Conservation (phyloP, 345 rosid genomes). For the Noccaea caerulescens region DNA sequence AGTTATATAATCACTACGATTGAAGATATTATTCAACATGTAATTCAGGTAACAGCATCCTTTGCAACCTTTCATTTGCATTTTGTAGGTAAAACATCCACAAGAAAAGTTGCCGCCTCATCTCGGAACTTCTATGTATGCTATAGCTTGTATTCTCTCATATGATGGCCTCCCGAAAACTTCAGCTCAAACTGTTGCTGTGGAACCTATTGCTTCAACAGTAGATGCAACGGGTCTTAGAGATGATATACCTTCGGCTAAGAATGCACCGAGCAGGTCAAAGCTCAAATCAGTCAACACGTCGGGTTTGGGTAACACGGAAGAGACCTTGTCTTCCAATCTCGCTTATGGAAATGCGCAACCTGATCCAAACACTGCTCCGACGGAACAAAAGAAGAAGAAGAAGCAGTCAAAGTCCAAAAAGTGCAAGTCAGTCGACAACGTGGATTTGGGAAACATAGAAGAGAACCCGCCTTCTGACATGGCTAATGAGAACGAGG, state of each 20-base stretch:
- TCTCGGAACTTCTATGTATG: conserved; percentile 64
- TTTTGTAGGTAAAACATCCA: conserved; percentile 69
- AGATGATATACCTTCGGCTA: conserved; percentile 10
- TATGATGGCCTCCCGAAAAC: conserved; percentile 61
- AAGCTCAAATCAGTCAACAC: conserved; percentile 12
- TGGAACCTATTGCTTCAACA: conserved; percentile 27
- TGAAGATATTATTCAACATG: neutral
- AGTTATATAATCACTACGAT: conserved; percentile 23
- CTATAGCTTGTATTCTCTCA: conserved; percentile 65
- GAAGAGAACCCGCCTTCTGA: conserved; percentile 3
- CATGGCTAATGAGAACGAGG: conserved; percentile 1
- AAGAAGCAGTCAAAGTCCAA: conserved; percentile 18
- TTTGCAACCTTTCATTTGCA: conserved; percentile 15
- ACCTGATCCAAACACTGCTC: conserved; percentile 21
- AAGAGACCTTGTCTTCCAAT: conserved; percentile 28
- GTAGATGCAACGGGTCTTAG: conserved; percentile 26
- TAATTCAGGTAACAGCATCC: conserved; percentile 3
- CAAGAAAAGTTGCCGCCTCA: conserved; percentile 59
- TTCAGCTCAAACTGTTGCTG: conserved; percentile 23
- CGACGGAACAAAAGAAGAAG: conserved; percentile 15
- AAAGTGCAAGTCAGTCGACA: neutral
- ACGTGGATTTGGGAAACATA: conserved; percentile 16
- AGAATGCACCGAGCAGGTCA: conserved; percentile 17
- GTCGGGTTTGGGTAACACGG: conserved; percentile 24
- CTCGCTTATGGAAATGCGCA: conserved; percentile 25